A percentile compares a stretch with the other conserved stretches of the same genome.
Evolutionary conservation across 805 yeast species (phyloP).

Genomic region (Starmerella roubikii): DNA sequence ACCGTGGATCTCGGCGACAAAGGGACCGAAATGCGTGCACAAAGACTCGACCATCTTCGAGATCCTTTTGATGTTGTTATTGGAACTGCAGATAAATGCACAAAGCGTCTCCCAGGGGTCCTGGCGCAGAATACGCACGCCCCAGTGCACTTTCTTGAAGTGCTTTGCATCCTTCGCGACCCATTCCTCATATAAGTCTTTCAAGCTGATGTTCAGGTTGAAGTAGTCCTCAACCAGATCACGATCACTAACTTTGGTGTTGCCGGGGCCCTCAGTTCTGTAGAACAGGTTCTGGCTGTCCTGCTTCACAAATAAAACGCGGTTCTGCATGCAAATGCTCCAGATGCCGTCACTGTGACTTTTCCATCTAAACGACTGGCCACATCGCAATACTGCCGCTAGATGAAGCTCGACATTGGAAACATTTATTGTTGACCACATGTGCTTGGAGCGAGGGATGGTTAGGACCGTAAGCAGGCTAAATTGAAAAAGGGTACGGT

Average conservation of each 20-base stretch:
- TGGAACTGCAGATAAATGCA: constrained; percentile 89
- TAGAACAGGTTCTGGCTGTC: constrained; percentile 39
- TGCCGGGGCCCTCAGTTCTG: constrained; percentile 24
- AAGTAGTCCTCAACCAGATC: constrained; percentile 53
- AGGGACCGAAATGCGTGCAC: constrained; percentile 56
- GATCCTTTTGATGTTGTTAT: constrained; percentile 86
- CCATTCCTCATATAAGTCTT: constrained; percentile 51
- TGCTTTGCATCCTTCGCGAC: constrained; percentile 34
- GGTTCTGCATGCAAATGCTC: constrained; percentile 36
- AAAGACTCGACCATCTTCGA: constrained; percentile 80
- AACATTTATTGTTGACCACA: constrained; percentile 20
- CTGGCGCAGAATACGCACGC: constrained; percentile 75
- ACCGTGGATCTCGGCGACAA: constrained; percentile 41
- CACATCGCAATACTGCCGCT: constrained; percentile 59
- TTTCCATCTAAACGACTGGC: constrained; percentile 78
- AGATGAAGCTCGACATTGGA: constrained; percentile 38
- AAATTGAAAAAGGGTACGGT: background rate
- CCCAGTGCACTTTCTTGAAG: constrained; percentile 30
- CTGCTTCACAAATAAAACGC: constrained; percentile 55
- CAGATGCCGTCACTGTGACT: constrained; percentile 41
- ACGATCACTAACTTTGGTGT: constrained; percentile 17
- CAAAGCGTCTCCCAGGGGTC: constrained; percentile 95
- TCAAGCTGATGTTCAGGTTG: constrained; percentile 44
- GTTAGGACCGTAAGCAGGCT: background rate
- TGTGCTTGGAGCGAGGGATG: background rate